phyloP scores from a whole-genome alignment of 2,329 filamentous ascomycete genomes.

The Phialophora macrospora region DNA sequence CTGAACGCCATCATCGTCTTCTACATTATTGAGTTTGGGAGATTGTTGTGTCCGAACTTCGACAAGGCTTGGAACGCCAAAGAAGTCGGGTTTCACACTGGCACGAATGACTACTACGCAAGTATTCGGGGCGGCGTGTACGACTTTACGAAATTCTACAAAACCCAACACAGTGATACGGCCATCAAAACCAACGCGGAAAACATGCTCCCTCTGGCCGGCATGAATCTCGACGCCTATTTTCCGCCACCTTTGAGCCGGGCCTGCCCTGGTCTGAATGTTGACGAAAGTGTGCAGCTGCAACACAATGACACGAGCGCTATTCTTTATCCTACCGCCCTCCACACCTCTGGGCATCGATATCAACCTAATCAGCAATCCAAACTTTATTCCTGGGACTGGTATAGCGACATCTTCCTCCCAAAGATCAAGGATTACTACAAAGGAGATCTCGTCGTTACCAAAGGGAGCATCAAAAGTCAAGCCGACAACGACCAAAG shows the following conservation, averaged over 20 bases:
- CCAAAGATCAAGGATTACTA: constrained; percentile 84
- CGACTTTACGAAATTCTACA: constrained; percentile 89
- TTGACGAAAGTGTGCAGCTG: constrained; percentile 55
- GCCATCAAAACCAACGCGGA: constrained; percentile 62
- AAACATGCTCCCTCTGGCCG: constrained; percentile 78
- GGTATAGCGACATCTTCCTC: constrained; percentile 77
- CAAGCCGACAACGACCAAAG: constrained; percentile 71
- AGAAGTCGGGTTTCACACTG: constrained; percentile 73
- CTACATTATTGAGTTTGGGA: constrained; percentile 87
- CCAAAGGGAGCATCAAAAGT: constrained; percentile 60
- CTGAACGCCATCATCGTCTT: constrained; percentile 84
- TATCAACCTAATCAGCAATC: constrained; percentile 62
- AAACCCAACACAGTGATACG: constrained; percentile 78
- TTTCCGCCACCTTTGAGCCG: constrained; percentile 77
- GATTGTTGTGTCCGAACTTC: constrained; percentile 83
- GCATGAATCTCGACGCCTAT: constrained; percentile 79
- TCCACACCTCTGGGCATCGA: constrained; percentile 72
- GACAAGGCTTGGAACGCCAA: constrained; percentile 82
- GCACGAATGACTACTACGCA: constrained; percentile 80
- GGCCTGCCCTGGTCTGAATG: constrained; percentile 75
- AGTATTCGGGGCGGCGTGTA: constrained; percentile 88
- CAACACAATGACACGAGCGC: constrained; percentile 70
- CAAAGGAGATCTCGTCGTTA: constrained; percentile 82
- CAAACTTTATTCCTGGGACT: constrained; percentile 66
- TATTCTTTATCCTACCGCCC: constrained; percentile 57